Base-by-base conservation (phyloP, 2,329 filamentous ascomycete species). In the Alternaria sp. region DNA sequence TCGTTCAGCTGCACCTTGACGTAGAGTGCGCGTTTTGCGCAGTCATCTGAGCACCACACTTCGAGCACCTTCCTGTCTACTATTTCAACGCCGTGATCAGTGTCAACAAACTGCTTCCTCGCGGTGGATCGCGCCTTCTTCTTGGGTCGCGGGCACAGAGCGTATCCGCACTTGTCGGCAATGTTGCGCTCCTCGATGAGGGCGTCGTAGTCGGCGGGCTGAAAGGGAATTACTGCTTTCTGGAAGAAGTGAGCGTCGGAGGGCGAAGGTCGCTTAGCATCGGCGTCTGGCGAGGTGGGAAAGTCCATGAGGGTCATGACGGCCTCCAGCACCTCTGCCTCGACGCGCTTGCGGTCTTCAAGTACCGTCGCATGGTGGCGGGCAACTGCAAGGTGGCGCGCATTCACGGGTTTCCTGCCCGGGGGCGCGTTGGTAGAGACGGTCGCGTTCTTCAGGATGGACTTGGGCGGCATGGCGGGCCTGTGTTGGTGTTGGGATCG, bases 181-280 rank as follows among this genome's bases (percentile, higher is more conserved):
- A 93, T 91, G 78, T 97, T 96, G 73, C 96, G 91, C 83, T 99
- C 96, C 68, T 91, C 87, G 64, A 97, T 89, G 54, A 98, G 84
- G 68, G 92, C 91, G 75, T 97, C 93, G 82, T 96, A 97, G 82
- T 99, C 95, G 57, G 87, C 86, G 1, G 94, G 93, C 77, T 95
- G 92, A 81, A 97, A 98, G 46, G 88, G 85, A 10, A 86, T 82
- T 23, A 98, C 82, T 36, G 88, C 86, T 4, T 83, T 75, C 71
- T 90, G 89, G 81, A 98, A 93, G 57, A 83, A 82, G 43, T 81
- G 77, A 1, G 85, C 85, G 76, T 97, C 93, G 30, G 85, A 77
- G 1, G 85, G 74, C 7, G 88, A 70, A 3, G 88, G 87, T 3
- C 81, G 77, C 17, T 82, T 81, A 26, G 87, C 82, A 71, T 86